These are phyloP conservation scores for Penicillium pancosmium DNA, from an alignment of 495 filamentous ascomycete genomes.

Conservation along the genomic window DNA sequence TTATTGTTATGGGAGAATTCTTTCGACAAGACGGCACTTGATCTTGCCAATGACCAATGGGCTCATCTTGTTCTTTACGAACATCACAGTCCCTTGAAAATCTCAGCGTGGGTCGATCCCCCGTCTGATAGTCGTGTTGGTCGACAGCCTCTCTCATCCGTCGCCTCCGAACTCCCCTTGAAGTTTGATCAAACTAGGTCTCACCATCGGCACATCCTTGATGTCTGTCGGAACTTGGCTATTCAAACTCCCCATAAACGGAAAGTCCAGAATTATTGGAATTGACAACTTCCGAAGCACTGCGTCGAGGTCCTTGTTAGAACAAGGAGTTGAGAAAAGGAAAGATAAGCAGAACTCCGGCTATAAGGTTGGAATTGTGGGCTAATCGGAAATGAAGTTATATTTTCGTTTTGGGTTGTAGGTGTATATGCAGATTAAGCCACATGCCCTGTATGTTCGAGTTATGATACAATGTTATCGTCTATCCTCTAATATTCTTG, in stretches of 20 bases:
- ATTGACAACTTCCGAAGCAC: no score
- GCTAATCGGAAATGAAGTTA: no score
- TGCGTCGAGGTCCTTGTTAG: no score
- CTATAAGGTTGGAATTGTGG: no score
- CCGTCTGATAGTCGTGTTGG: not conserved
- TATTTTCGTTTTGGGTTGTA: not conserved
- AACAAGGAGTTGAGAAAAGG: no score
- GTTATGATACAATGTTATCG: constrained; percentile 1
- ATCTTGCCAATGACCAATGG: not conserved
- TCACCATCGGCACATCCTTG: not conserved
- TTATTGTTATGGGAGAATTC: not conserved
- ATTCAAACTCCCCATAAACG: no score
- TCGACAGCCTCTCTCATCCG: not conserved
- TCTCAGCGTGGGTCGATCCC: not conserved
- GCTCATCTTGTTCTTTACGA: not conserved
- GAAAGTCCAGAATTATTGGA: no score
- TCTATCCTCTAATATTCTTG: constrained; percentile 41
- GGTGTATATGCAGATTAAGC: constrained; percentile 2
- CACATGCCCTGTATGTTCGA: constrained; percentile 1
- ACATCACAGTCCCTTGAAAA: not conserved
- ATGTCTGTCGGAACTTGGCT: not conserved
- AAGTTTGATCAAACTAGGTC: not conserved
- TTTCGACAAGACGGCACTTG: not conserved
- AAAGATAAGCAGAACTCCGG: no score
- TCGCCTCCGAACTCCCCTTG: not conserved